Base-by-base conservation (phyloP, 345 rosid species). In the Barbarea vulgaris region DNA sequence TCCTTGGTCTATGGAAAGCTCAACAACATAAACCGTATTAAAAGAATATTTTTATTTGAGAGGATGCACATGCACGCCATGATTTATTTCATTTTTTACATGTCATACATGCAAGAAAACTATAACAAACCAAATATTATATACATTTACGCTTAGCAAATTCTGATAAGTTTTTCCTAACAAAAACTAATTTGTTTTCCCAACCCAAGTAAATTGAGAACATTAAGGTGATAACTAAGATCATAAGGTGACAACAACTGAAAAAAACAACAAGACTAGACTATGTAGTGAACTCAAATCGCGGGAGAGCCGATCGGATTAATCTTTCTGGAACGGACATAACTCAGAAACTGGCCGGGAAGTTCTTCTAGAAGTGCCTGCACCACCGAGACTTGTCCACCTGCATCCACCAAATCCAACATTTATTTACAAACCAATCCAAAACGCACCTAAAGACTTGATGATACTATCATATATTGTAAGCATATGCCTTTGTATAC, bases 341-440 rank as follows among this genome's bases (percentile, higher is more conserved):
- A 91, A 10, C 79, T 76, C 81, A 93, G 50, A 77, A 93, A 91
- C 83, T 93, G 98, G 27, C 88, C 87, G 2, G 98, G 98, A 70
- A 91, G 82, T 83, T 89, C 97, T 81, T 88, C 98, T 52, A 93
- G 57, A 27, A 91, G 93, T 39, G 89, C 86, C 64, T 93, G 94
- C 27, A 93, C 94, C 22, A 84, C 83, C 10, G 97, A 87, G 7
- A 88, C 68, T 68, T 54, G 83, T 54, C 95, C 93, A 75, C 91
- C 97, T 90, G 79, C 63, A 12, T 25, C 34, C 27, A 61, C 58
- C 47, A 58, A 34, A 25, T 57, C 57, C 27, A 57, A 18, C 30
- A 37, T 21, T 55, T 34, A 33, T 33, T 3, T n/a, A n/a, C n/a
- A n/a, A n/a, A 42, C 44, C 46, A 59, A 65, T 21, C 24, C 34